Evolutionary conservation across 345 rosid genomes (phyloP).

Genomic region (Jatropha curcas): DNA sequence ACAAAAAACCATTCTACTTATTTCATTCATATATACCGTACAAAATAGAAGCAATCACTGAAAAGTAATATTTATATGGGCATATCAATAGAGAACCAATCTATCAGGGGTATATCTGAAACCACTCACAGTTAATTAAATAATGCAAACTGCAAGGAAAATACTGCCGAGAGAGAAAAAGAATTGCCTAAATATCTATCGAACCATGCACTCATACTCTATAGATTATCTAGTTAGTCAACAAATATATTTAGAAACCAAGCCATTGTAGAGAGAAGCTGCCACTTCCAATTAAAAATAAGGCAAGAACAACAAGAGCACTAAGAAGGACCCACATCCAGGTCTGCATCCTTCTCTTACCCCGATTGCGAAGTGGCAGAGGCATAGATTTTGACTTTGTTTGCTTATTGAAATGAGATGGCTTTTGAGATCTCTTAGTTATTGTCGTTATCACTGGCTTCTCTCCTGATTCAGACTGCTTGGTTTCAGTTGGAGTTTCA

Average conservation of each 20-base stretch:
- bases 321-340: constrained; percentile 75
- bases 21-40: neutral
- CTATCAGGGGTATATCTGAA: neutral
- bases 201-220: constrained; percentile 5
- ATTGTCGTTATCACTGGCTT: constrained; percentile 21
- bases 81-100: neutral
- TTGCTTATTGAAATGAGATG: constrained; percentile 54
- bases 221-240: neutral
- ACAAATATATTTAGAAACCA: neutral
- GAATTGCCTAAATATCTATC: constrained; percentile 5
- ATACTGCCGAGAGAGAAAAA: neutral
- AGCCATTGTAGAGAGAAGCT: constrained; percentile 22
- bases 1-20: neutral
- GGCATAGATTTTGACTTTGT: constrained; percentile 61
- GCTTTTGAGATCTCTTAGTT: constrained; percentile 45
- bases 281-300: constrained; percentile 59
- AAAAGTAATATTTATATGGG: neutral
- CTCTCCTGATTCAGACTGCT: constrained; percentile 40
- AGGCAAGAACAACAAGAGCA: constrained; percentile 34
- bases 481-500: constrained; percentile 41
- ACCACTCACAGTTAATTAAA: neutral
- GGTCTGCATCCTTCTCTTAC: constrained; percentile 65
- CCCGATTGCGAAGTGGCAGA: constrained; percentile 63
- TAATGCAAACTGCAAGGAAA: neutral
- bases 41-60: neutral